Conservation (phyloP, 116 monocot species). For the Phalaenopsis hybrid region DNA sequence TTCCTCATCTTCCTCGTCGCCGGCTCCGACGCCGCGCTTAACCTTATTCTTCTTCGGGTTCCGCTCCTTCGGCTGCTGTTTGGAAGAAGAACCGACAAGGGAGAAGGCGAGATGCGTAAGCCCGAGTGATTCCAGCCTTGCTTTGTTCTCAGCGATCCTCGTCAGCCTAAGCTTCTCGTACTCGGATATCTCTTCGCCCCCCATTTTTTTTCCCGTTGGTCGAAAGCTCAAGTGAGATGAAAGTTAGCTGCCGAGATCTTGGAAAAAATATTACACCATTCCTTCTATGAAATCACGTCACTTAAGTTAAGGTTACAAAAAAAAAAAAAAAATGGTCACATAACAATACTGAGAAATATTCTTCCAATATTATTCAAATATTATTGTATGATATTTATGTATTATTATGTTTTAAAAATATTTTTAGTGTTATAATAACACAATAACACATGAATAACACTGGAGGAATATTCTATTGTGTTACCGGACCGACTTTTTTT, state of each 20-base stretch:
- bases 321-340: too few species aligned
- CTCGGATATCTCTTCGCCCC: slow-evolving; percentile 20
- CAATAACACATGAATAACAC: too few species aligned
- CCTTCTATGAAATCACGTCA: too few species aligned
- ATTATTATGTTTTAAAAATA: too few species aligned
- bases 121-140: slow-evolving; percentile 49
- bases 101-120: slow-evolving; percentile 36
- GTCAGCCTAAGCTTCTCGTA: slow-evolving; percentile 58
- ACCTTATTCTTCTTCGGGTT: slow-evolving; percentile 11
- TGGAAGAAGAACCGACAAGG: slow-evolving; percentile 6
- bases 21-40: slow-evolving; percentile 4
- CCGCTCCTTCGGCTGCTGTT: slow-evolving; percentile 2
- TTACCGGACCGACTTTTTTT: too few species aligned
- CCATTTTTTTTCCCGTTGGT: neutral
- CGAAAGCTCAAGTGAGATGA: neutral
- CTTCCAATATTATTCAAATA: too few species aligned
- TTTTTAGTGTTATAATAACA: too few species aligned
- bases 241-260: neutral
- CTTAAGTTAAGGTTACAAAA: too few species aligned
- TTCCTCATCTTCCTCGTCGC: slow-evolving; percentile 29
- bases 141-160: slow-evolving; percentile 57
- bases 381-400: too few species aligned
- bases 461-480: too few species aligned
- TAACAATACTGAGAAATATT: too few species aligned
- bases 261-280: too few species aligned